Conservation (phyloP, 805 yeast genomes). For the Metschnikowia borealis region DNA sequence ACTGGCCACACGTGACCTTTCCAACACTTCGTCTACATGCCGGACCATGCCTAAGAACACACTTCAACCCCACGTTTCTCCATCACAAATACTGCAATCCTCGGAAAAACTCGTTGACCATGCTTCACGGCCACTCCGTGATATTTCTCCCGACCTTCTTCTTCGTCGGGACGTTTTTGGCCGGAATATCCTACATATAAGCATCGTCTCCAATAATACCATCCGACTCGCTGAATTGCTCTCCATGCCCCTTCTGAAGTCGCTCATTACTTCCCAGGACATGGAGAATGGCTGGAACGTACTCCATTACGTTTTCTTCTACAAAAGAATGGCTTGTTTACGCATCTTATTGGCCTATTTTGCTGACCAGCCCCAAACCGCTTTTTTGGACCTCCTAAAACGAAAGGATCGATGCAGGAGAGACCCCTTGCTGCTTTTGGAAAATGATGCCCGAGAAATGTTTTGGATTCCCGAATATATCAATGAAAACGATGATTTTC, state of each 20-base stretch:
- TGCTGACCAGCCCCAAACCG: conserved; percentile 17
- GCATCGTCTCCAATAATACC: conserved; percentile 47
- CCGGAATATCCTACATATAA: conserved; percentile 55
- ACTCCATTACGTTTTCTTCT: conserved; percentile 63
- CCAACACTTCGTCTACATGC: neutral
- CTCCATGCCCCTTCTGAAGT: conserved; percentile 44
- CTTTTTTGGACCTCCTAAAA: conserved; percentile 37
- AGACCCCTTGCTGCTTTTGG: conserved; percentile 69
- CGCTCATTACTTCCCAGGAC: conserved; percentile 45
- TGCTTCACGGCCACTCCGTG: neutral
- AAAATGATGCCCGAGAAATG: conserved; percentile 42
- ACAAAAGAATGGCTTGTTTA: conserved; percentile 55
- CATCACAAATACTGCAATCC: neutral
- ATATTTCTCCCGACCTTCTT: conserved; percentile 25
- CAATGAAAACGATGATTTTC: conserved; percentile 30
- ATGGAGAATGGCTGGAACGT: conserved; percentile 80
- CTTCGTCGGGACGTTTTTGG: conserved; percentile 66
- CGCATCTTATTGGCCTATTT: conserved; percentile 23
- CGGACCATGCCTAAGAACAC: neutral
- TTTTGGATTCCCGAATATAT: conserved; percentile 42
- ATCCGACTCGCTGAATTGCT: conserved; percentile 46
- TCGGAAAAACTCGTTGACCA: neutral
- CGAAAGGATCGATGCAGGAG: conserved; percentile 66
- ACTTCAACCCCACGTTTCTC: neutral
- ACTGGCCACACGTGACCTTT: no score